Percentiles rank a stretch among this genome's conserved stretches.
Conservation (phyloP, 1,284 basidiomycete species). For the Cerrena zonata region DNA sequence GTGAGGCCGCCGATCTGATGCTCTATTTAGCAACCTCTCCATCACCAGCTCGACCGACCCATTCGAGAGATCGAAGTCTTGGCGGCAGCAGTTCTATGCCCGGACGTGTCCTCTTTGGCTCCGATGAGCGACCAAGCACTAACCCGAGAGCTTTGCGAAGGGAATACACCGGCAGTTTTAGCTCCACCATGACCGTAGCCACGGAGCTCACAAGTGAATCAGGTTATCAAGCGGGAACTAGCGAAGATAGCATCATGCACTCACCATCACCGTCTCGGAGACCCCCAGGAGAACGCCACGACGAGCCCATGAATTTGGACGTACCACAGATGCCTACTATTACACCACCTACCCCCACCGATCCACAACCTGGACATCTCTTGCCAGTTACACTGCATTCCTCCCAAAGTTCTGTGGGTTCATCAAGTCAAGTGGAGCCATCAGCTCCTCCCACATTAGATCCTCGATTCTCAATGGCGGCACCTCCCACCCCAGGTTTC, state of each 20-base stretch:
- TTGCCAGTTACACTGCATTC: background rate
- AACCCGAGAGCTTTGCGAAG: conserved; percentile 21
- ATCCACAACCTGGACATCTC: conserved; percentile 13
- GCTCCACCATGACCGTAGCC: conserved; percentile 23
- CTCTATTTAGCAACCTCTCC: conserved; percentile 75
- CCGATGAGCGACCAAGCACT: conserved; percentile 13
- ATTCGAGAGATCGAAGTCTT: conserved; percentile 42
- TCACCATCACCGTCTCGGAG: conserved; percentile 9
- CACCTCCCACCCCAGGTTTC: conserved; percentile 46
- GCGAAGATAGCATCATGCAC: conserved; percentile 11
- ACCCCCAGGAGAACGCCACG: background rate
- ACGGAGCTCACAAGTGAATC: conserved; percentile 20
- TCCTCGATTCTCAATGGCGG: conserved; percentile 1
- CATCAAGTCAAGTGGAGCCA: too few relatives aligned
- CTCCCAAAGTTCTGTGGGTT: too few relatives aligned
- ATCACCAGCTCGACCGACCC: conserved; percentile 59
- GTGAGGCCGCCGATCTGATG: conserved; percentile 75
- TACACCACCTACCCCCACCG: conserved; percentile 35
- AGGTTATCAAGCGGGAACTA: conserved; percentile 10
- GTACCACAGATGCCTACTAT: conserved; percentile 24
- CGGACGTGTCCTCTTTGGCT: conserved; percentile 61
- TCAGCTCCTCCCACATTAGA: background rate
- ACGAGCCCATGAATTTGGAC: conserved; percentile 5
- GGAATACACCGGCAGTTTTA: conserved; percentile 27
- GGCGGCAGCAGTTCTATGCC: conserved; percentile 47